Evolutionary conservation across 768 basidiomycete genomes (phyloP), one percentile per base, ranked within the genome.

Genomic region (Boletus pseudopeckii): DNA sequence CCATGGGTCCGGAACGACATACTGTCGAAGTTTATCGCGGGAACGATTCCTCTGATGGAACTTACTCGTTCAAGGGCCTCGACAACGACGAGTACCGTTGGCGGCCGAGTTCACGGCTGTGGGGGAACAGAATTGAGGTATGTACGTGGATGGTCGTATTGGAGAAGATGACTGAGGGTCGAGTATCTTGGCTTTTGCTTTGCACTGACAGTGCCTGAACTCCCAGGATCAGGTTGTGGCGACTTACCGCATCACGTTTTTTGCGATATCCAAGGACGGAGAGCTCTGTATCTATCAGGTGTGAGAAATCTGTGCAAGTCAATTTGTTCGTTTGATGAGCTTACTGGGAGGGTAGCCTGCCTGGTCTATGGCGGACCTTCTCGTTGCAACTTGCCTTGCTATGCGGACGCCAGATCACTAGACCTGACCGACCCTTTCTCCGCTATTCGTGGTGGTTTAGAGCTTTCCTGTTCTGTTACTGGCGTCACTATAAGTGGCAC

Each of bases 371-470:
- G 18, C 55, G 17, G 70, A 70, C 26, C 58, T 70, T 8, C 42
- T 72, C 20, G 64, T 70, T 14, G 64, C 70, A n/a, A 70, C 70
- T 17, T 64, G 60, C 44, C 62, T 71, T 22, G 68, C 66, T 4
- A 58, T 72, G 53, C 66, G 70, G 17, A 70, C 52, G 9, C 66
- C 70, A 1, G 64, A 62, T 52, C 54, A 71, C 50, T 70, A 57
- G 55, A 38, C 50, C 32, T 13, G 24, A 7, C 9, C 41, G 15
- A 22, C n/a, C 17, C 10, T 17, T 34, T 42, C 36, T n/a, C 24
- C 4, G 3, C 34, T 8, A 5, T 44, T 33, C 1, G 10, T 48
- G 20, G 6, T 30, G 40, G 9, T 22, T 39, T 26, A 11, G 17
- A 26, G 20, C n/a, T 26, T 40, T 48, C 30, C 14, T 40, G 17